A percentile compares a stretch with the other conserved stretches of the same genome.
phyloP scores from a whole-genome alignment of 2,329 filamentous ascomycete genomes.

The Cercospora citrullina region DNA sequence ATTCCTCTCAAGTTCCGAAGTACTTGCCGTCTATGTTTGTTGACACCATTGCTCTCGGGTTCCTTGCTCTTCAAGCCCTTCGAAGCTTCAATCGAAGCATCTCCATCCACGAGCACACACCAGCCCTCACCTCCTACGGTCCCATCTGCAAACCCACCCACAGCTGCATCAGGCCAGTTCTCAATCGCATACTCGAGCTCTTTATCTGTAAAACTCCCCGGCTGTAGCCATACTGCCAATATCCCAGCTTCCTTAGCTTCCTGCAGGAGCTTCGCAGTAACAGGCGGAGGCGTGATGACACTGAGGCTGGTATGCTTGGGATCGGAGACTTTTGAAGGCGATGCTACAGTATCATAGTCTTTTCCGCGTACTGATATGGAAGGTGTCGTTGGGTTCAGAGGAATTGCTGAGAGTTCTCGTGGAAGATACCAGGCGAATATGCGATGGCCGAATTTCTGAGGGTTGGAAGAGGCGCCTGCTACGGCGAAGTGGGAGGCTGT shows the following conservation, averaged over 20 bases:
- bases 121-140: slow-evolving; percentile 73
- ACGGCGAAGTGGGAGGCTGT: slow-evolving; percentile 79
- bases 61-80: slow-evolving; percentile 9
- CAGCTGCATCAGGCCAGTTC: slow-evolving; percentile 65
- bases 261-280: slow-evolving; percentile 71
- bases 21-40: slow-evolving; percentile 15
- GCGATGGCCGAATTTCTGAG: slow-evolving; percentile 84
- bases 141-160: slow-evolving; percentile 66
- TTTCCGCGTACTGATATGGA: slow-evolving; percentile 63
- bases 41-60: neutral
- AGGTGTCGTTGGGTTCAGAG: slow-evolving; percentile 74
- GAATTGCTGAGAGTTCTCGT: slow-evolving; percentile 73
- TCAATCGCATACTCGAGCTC: slow-evolving; percentile 68
- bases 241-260: slow-evolving; percentile 76
- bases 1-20: neutral
- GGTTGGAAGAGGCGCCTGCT: slow-evolving; percentile 83
- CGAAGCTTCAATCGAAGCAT: slow-evolving; percentile 59
- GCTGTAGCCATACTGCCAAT: slow-evolving; percentile 82
- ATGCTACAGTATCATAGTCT: slow-evolving; percentile 64
- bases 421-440: slow-evolving; percentile 86
- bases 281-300: slow-evolving; percentile 80
- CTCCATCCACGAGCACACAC: slow-evolving; percentile 85
- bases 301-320: slow-evolving; percentile 74
- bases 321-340: slow-evolving; percentile 63
- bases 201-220: slow-evolving; percentile 78